Conservation (phyloP, 495 filamentous ascomycete species). For the Podospora australis region DNA sequence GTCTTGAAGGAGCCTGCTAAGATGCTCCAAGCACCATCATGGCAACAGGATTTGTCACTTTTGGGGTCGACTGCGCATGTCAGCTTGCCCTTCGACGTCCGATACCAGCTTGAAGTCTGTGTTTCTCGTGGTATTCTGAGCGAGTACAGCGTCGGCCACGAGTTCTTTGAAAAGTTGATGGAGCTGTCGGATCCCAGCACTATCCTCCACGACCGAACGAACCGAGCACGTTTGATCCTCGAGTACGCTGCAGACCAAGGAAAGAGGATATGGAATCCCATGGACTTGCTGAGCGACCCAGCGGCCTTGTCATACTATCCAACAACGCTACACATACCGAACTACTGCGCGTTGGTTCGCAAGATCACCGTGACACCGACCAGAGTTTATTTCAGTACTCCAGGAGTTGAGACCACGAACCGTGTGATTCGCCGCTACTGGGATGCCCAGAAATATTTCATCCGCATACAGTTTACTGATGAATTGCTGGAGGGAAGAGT, state of each 20-base stretch:
- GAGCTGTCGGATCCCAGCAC: conserved; percentile 30
- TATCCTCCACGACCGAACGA: conserved; percentile 1
- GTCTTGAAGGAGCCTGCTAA: conserved; percentile 41
- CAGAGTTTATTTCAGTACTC: conserved; percentile 68
- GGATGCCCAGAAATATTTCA: conserved; percentile 66
- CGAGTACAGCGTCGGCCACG: conserved; percentile 61
- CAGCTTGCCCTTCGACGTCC: conserved; percentile 60
- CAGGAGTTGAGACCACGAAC: conserved; percentile 80
- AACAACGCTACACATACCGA: conserved; percentile 50
- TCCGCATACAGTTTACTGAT: conserved; percentile 88
- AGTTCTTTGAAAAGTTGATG: conserved; percentile 58
- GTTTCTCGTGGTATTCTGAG: conserved; percentile 74
- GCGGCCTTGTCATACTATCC: conserved; percentile 39
- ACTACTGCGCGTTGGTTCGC: conserved; percentile 67
- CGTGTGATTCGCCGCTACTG: conserved; percentile 70
- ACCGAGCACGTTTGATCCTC: conserved; percentile 33
- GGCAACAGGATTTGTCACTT: conserved; percentile 19
- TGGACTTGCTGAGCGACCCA: conserved; percentile 60
- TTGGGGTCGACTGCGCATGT: conserved; percentile 27
- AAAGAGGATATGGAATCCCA: conserved; percentile 58
- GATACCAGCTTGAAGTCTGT: conserved; percentile 91
- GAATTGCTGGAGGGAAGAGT: conserved; percentile 52
- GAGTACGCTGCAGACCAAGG: conserved; percentile 41
- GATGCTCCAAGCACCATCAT: neutral
- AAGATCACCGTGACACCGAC: conserved; percentile 78